Evolutionary conservation across 306 rosid genomes (phyloP).

Genomic region (Cercis canadensis): DNA sequence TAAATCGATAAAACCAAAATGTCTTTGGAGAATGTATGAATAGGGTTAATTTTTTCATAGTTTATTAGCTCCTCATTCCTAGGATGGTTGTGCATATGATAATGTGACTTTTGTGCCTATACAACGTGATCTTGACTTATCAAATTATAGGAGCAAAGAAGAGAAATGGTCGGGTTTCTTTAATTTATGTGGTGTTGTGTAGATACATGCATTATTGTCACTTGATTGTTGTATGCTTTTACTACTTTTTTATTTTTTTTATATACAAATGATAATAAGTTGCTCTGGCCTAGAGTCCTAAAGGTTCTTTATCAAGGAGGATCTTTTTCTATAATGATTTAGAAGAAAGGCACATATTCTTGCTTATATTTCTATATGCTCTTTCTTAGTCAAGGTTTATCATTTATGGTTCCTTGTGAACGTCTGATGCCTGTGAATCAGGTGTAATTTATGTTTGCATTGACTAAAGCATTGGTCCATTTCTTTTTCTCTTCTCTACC

Average conservation of each 20-base stretch:
- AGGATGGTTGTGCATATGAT: not conserved
- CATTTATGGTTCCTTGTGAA: not conserved
- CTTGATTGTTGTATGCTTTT: not conserved
- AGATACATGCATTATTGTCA: not conserved
- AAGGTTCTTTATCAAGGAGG: not conserved
- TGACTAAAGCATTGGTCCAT: too few species aligned
- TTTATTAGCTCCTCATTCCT: not conserved
- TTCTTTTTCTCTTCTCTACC: too few species aligned
- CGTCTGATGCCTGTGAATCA: not conserved
- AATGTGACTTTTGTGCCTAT: not conserved
- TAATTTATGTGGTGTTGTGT: not conserved
- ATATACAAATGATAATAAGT: not conserved
- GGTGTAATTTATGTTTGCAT: too few species aligned
- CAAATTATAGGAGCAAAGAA: not conserved
- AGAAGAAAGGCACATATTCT: not conserved
- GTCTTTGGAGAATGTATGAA: too few species aligned
- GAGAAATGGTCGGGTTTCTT: not conserved
- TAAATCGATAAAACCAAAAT: too few species aligned
- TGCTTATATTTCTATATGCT: not conserved
- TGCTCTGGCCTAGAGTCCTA: not conserved
- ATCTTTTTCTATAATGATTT: slow-evolving; percentile 3
- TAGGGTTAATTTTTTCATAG: not conserved
- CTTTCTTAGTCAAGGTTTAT: not conserved
- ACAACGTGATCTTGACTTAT: not conserved
- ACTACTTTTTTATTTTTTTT: too few species aligned